phyloP scores from a whole-genome alignment of 164 flowering plant genomes.

The Macadamia tetraphylla region DNA sequence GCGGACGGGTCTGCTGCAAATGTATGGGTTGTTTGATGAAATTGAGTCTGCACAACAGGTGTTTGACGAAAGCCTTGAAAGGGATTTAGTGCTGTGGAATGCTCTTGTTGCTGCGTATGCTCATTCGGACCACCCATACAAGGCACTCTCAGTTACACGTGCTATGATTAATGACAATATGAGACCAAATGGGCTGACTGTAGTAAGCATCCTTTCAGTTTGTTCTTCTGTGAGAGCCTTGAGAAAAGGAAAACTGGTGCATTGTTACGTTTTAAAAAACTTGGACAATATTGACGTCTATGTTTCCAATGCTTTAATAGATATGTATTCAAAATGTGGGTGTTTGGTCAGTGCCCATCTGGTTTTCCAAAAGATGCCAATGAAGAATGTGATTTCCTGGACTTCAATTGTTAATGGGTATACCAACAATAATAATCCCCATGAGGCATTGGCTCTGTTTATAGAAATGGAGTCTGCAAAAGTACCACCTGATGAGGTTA shows the following conservation, averaged over 20 bases:
- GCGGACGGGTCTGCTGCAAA: constrained; percentile 24
- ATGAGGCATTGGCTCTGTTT: constrained; percentile 25
- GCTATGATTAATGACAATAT: constrained; percentile 19
- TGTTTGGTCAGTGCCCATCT: constrained; percentile 15
- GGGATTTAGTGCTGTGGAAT: constrained; percentile 34
- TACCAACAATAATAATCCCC: constrained; percentile 8
- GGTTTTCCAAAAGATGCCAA: constrained; percentile 29
- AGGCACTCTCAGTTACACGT: constrained; percentile 16
- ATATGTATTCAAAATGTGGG: constrained; percentile 34
- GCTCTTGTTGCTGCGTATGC: constrained; percentile 26
- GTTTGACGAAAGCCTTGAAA: constrained; percentile 29
- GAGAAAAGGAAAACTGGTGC: constrained; percentile 26
- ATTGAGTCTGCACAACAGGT: constrained; percentile 14
- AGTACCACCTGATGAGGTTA: constrained; percentile 27
- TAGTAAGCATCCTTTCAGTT: constrained; percentile 28
- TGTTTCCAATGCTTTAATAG: constrained; percentile 31
- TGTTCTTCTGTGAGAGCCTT: constrained; percentile 25
- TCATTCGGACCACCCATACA: constrained; percentile 7
- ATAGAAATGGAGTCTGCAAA: constrained; percentile 29
- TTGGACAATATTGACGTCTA: constrained; percentile 19
- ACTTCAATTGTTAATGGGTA: constrained; percentile 36
- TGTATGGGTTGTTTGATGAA: constrained; percentile 29
- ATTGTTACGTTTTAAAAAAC: constrained; percentile 24
- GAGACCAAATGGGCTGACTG: constrained; percentile 27
- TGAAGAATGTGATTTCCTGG: constrained; percentile 33